Evolutionary conservation across 768 basidiomycete species (phyloP).

Genomic region (Pleurotus tuber-regium): DNA sequence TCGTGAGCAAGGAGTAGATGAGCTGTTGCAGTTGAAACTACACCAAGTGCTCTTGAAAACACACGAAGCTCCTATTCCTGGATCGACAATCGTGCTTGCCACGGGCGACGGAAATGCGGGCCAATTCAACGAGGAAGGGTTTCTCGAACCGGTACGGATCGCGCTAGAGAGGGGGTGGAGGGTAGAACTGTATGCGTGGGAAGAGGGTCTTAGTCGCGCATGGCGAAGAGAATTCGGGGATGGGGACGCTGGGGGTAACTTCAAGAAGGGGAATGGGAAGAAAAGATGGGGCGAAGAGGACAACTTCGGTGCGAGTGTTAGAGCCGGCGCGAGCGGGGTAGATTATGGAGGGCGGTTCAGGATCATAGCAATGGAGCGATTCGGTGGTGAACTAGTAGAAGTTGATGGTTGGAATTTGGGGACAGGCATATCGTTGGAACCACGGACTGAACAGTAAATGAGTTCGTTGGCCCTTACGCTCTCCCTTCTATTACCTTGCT

Average conservation of each 20-base stretch:
- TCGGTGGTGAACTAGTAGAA: slow-evolving; percentile 58
- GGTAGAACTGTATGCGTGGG: slow-evolving; percentile 95
- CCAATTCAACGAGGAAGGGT: slow-evolving; percentile 92
- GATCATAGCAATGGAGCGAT: slow-evolving; percentile 66
- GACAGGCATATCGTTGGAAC: too few relatives aligned
- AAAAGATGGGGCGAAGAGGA: slow-evolving; percentile 16
- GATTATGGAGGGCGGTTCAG: slow-evolving; percentile 33
- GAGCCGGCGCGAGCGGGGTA: neutral
- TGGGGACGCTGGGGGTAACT: slow-evolving; percentile 31
- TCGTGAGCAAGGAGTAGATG: slow-evolving; percentile 93
- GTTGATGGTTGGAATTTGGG: slow-evolving; percentile 6
- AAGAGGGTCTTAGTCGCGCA: slow-evolving; percentile 73
- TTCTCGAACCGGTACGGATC: slow-evolving; percentile 81
- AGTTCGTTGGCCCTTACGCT: too few relatives aligned
- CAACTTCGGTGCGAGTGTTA: too few relatives aligned
- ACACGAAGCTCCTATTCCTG: slow-evolving; percentile 56
- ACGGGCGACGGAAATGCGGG: slow-evolving; percentile 93
- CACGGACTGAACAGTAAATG: too few relatives aligned
- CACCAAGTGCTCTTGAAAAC: slow-evolving; percentile 79
- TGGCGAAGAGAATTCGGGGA: slow-evolving; percentile 77
- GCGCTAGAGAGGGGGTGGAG: slow-evolving; percentile 90
- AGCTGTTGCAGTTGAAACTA: slow-evolving; percentile 89
- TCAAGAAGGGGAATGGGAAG: slow-evolving; percentile 45
- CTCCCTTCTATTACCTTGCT: too few relatives aligned
- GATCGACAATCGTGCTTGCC: slow-evolving; percentile 83